Evolutionary conservation across 192 early-diverging fungal species (phyloP).

Genomic region (Cetraspora pellucida): DNA sequence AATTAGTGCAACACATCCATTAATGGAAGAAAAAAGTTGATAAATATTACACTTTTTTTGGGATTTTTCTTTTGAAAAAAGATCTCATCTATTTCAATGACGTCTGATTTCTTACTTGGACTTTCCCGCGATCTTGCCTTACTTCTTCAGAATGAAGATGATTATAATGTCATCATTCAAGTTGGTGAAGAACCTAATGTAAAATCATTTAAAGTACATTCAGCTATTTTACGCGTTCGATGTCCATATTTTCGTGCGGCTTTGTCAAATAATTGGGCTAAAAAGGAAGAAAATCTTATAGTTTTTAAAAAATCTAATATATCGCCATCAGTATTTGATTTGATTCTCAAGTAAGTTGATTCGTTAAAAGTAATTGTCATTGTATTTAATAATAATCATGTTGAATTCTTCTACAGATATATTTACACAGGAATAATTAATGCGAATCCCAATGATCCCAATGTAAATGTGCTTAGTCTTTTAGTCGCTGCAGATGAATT

Average conservation of each 20-base stretch:
- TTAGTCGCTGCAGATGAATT: slow-evolving; percentile 30
- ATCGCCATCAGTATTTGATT: slow-evolving; percentile 9
- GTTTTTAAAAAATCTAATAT: slow-evolving; percentile 24
- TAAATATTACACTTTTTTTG: too few relatives aligned
- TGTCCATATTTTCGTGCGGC: slow-evolving; percentile 20
- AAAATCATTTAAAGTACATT: slow-evolving; percentile 19
- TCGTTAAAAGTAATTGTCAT: background rate
- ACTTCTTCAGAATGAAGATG: slow-evolving; percentile 14
- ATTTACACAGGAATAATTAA: slow-evolving; percentile 21
- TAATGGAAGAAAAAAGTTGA: too few relatives aligned
- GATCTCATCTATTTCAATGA: background rate
- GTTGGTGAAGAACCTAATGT: slow-evolving; percentile 1
- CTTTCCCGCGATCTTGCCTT: slow-evolving; percentile 2
- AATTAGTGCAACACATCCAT: too few relatives aligned
- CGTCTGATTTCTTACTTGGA: background rate
- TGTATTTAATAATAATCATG: background rate
- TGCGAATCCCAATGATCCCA: background rate
- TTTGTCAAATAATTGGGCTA: slow-evolving; percentile 10
- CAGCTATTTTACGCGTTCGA: slow-evolving; percentile 24
- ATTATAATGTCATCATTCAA: slow-evolving; percentile 17
- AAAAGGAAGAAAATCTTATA: slow-evolving; percentile 12
- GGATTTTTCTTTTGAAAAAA: too few relatives aligned
- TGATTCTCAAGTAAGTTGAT: slow-evolving; percentile 11
- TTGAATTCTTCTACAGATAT: background rate
- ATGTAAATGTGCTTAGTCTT: background rate